Conservation (phyloP, 2,329 filamentous ascomycete species). For the Thermothelomyces thermophilus region DNA sequence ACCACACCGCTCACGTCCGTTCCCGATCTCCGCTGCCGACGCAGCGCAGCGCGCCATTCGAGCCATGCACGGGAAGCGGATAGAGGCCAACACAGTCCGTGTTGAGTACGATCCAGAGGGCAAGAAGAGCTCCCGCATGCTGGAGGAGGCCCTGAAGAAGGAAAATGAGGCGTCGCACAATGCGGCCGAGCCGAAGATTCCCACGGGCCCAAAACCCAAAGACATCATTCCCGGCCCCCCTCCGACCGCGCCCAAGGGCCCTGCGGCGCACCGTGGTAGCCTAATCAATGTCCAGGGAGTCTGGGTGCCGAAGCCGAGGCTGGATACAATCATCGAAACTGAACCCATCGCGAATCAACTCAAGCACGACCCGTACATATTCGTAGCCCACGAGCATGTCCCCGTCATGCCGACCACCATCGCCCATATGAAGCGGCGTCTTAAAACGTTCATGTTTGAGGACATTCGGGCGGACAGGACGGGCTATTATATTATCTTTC, state of each 20-base stretch:
- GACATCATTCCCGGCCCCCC: constrained; percentile 57
- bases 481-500: constrained; percentile 90
- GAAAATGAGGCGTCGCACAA: constrained; percentile 55
- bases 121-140: constrained; percentile 68
- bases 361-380: constrained; percentile 78
- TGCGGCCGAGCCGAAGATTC: constrained; percentile 25
- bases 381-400: constrained; percentile 79
- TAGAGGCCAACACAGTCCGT: constrained; percentile 69
- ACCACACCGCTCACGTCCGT: constrained; percentile 43
- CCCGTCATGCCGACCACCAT: constrained; percentile 81
- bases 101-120: constrained; percentile 90
- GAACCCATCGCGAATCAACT: constrained; percentile 63
- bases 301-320: constrained; percentile 40
- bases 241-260: constrained; percentile 80
- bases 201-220: constrained; percentile 32
- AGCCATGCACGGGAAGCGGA: constrained; percentile 68
- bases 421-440: constrained; percentile 79
- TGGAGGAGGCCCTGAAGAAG: constrained; percentile 66
- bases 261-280: constrained; percentile 52
- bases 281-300: constrained; percentile 25
- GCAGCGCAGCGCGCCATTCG: constrained; percentile 76
- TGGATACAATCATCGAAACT: constrained; percentile 54
- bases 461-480: constrained; percentile 76
- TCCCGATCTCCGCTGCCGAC: constrained; percentile 61
- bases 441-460: constrained; percentile 76